Base-by-base conservation (phyloP, 2,329 filamentous ascomycete genomes). In the Aspergillus puulaauensis region DNA sequence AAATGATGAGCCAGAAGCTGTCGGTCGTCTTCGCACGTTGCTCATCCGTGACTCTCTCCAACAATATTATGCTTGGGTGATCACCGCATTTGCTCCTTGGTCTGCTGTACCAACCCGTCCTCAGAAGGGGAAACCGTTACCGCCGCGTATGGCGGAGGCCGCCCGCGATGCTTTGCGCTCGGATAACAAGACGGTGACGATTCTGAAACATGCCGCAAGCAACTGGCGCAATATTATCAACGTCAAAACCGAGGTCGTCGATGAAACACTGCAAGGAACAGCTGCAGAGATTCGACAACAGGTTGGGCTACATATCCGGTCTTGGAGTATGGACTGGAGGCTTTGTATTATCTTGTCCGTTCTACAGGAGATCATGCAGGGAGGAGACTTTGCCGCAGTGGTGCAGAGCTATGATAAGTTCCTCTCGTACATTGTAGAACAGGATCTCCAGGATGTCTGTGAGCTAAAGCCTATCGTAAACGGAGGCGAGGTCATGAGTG, bases 141-240 rank as follows among this genome's bases (percentile, higher is more conserved):
- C 82, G 19, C 85, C 88, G 0, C 80, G 86, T 17, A 82, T 87
- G 3, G 82, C 83, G 3, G 77, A 85, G 31, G 88, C 89, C 5
- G 87, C 86, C 5, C 82, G 88, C 33, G 90, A 96, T 70, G 91
- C 91, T 5, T 86, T 96, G 70, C 91, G 89, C 68, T 83, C 87
- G 1, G 85, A 90, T 2, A 96, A 92, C 70, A 95, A 89, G 70
- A 77, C 91, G 5, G 84, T 83, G 44, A 86, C 87, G 62, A 75
- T 93, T 4, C 78, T 95, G 54, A 82, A 83, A 14, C 84, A 85
- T 21, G 84, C 89, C 8, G 80, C 88, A 50, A 80, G 77, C n/a
- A 81, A 92, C 63, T 79, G 84, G 46, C 66, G 75, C 4, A 82
- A 87, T 44, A 90, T 96, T n/a, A 77, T 83, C 27, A 74, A 73